These are phyloP conservation scores for Ilex asprella DNA, from an alignment of 257 asterid genomes.

Conservation along the genomic window DNA sequence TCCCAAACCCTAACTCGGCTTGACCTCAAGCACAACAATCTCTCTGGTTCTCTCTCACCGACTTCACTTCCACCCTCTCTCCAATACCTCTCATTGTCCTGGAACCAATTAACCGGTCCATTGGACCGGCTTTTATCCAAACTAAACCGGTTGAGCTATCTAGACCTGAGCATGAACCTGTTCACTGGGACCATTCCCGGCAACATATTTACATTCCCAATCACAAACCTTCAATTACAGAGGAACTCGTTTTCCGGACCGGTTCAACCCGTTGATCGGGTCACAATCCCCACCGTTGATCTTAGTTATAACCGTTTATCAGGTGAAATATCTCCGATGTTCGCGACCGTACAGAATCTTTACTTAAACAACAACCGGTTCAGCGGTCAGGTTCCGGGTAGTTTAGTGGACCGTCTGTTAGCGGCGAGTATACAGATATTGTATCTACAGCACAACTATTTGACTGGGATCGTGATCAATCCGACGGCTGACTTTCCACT, in stretches of 20 bases:
- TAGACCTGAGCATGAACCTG: conserved; percentile 74
- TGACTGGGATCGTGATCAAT: conserved; percentile 78
- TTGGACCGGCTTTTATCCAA: conserved; percentile 41
- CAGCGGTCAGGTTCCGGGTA: conserved; percentile 66
- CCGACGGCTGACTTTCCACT: conserved; percentile 77
- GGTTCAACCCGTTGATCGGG: conserved; percentile 45
- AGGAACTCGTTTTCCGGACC: conserved; percentile 63
- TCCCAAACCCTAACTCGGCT: conserved; percentile 63
- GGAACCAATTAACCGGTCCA: conserved; percentile 69
- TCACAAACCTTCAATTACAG: conserved; percentile 65
- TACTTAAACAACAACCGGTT: conserved; percentile 88
- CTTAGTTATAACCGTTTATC: conserved; percentile 75
- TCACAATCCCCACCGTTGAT: conserved; percentile 63
- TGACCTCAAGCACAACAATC: conserved; percentile 66
- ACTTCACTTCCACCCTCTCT: conserved; percentile 62
- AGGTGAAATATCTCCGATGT: conserved; percentile 68
- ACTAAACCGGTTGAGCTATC: conserved; percentile 48
- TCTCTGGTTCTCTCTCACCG: conserved; percentile 48
- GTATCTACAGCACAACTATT: conserved; percentile 75
- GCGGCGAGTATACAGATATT: conserved; percentile 47
- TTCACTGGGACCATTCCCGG: conserved; percentile 73
- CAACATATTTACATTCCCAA: conserved; percentile 41
- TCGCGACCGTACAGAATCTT: conserved; percentile 66
- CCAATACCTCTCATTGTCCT: conserved; percentile 61
- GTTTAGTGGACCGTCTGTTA: conserved; percentile 64